A percentile compares a stretch with the other conserved stretches of the same genome.
Evolutionary conservation across 2,329 filamentous ascomycete genomes (phyloP).

Genomic region (Thelonectria discophora): DNA sequence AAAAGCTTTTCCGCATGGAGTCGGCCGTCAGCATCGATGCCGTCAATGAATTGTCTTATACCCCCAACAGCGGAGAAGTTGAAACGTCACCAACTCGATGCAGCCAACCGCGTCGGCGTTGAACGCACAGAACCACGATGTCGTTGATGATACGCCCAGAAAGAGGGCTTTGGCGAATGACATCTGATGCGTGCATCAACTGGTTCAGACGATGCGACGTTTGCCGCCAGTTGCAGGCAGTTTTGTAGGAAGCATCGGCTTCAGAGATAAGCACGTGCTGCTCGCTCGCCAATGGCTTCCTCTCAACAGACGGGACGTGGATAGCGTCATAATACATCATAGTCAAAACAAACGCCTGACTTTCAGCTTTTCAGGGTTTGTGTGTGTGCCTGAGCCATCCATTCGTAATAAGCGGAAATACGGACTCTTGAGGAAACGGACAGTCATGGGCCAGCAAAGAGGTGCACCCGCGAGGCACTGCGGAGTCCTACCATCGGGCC

Average conservation of each 20-base stretch:
- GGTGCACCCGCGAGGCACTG: neutral
- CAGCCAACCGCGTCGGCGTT: constrained; percentile 1
- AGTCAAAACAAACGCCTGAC: constrained; percentile 1
- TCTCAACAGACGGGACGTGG: neutral
- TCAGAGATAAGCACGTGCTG: constrained; percentile 30
- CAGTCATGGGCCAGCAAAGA: neutral
- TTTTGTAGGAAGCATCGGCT: constrained; percentile 15
- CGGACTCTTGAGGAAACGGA: neutral
- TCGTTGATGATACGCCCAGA: constrained; percentile 1
- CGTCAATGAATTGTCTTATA: neutral
- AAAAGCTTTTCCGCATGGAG: neutral
- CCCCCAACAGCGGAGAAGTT: neutral
- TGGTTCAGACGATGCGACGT: constrained; percentile 7
- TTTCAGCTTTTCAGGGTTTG: constrained; percentile 17
- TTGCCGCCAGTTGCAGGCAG: constrained; percentile 10
- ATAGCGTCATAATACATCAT: neutral
- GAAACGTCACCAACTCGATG: neutral
- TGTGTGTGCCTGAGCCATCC: constrained; percentile 16
- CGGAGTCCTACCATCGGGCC: constrained; percentile 21
- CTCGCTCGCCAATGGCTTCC: neutral
- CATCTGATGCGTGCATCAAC: constrained; percentile 19
- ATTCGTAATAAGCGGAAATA: constrained; percentile 8
- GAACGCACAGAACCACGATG: neutral
- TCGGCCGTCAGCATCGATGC: neutral
- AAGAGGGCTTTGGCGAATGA: constrained; percentile 17